A percentile compares a stretch with the other conserved stretches of the same genome.
Evolutionary conservation across 805 yeast genomes (phyloP).

Genomic region (Yamadazyma philogaea): DNA sequence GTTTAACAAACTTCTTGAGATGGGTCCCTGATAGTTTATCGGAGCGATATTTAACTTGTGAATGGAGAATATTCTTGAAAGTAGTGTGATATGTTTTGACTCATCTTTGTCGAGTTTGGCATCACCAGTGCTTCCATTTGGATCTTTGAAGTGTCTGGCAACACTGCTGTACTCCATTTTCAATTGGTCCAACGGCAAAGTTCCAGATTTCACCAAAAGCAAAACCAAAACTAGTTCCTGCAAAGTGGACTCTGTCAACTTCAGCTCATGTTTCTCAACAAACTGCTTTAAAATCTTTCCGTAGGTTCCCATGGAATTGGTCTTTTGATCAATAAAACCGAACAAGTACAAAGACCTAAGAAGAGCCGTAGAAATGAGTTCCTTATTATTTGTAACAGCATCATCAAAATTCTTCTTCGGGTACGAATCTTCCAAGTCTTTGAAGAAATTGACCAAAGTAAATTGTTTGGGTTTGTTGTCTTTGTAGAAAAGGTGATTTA

Average conservation of each 20-base stretch:
- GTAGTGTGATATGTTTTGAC: conserved; percentile 23
- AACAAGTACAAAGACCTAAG: conserved; percentile 52
- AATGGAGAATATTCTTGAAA: conserved; percentile 37
- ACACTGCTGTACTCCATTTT: conserved; percentile 32
- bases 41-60: conserved; percentile 39
- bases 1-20: conserved; percentile 62
- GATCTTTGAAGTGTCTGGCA: conserved; percentile 30
- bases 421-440: conserved; percentile 19
- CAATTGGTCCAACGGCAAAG: conserved; percentile 39
- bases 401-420: conserved; percentile 15
- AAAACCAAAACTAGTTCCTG: conserved; percentile 48
- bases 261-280: conserved; percentile 14
- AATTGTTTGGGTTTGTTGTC: conserved; percentile 15
- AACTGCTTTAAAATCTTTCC: conserved; percentile 47
- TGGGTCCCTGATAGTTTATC: conserved; percentile 62
- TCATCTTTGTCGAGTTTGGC: conserved; percentile 45
- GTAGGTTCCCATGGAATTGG: conserved; percentile 46
- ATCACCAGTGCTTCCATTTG: conserved; percentile 15
- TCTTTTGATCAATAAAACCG: conserved; percentile 45
- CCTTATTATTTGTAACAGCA: conserved; percentile 42
- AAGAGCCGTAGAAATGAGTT: conserved; percentile 54
- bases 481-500: conserved; percentile 22
- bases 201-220: conserved; percentile 37
- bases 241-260: conserved; percentile 19
- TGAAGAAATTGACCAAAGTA: conserved; percentile 25